phyloP scores from a whole-genome alignment of 352 stramenopile species.

The Phytopythium montanum region DNA sequence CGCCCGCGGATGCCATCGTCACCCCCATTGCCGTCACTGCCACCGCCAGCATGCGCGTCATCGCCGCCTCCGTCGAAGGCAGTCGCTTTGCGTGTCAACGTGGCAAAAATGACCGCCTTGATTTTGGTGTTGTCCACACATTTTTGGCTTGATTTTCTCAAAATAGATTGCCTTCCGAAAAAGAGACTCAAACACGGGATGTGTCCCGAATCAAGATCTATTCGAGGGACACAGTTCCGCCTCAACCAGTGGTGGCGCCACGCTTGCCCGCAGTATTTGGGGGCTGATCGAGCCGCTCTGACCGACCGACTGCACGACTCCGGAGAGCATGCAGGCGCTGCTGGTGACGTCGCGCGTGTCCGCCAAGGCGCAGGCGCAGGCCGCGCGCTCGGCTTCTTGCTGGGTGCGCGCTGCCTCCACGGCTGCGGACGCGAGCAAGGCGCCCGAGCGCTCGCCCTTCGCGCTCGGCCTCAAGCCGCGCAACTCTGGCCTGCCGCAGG shows the following conservation, averaged over 20 bases:
- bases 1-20: neutral
- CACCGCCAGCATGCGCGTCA: slow-evolving; percentile 6
- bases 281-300: neutral
- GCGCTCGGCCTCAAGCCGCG: slow-evolving; percentile 65
- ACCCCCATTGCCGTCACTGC: slow-evolving; percentile 9
- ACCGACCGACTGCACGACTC: neutral
- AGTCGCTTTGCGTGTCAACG: slow-evolving; percentile 9
- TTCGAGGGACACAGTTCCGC: neutral
- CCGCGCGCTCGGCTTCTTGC: slow-evolving; percentile 29
- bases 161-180: neutral
- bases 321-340: slow-evolving; percentile 35
- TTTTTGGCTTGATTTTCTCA: no score
- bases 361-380: slow-evolving; percentile 22
- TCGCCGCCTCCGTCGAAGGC: slow-evolving; percentile 10
- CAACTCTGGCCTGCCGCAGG: slow-evolving; percentile 42
- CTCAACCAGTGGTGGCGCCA: slow-evolving; percentile 1
- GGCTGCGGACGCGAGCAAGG: slow-evolving; percentile 14
- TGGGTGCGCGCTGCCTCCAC: slow-evolving; percentile 47
- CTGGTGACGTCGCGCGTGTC: slow-evolving; percentile 24
- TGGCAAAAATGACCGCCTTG: no score
- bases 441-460: slow-evolving; percentile 47
- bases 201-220: neutral
- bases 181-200: neutral
- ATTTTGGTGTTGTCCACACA: no score
- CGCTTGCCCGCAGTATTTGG: neutral